Evolutionary conservation across 352 stramenopile species (phyloP).

Genomic region (Phytophthora pistaciae): DNA sequence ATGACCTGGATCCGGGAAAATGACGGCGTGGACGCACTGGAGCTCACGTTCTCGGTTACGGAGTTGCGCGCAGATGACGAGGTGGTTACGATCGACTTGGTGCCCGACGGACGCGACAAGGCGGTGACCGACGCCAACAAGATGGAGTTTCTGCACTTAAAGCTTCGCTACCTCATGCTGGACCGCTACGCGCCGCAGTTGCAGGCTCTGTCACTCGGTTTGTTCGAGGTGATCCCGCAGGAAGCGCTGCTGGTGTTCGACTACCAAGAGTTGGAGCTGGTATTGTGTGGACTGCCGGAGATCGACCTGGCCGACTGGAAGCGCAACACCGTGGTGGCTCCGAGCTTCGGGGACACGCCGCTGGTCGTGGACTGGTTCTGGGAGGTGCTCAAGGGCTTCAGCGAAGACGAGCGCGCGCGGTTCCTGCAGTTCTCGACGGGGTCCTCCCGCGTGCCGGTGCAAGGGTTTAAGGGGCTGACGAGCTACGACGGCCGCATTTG

Average conservation of each 20-base stretch:
- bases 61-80: conserved; percentile 67
- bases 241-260: conserved; percentile 98
- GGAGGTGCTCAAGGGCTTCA: conserved; percentile 66
- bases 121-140: conserved; percentile 97
- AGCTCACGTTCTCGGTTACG: conserved; percentile 79
- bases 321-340: conserved; percentile 69
- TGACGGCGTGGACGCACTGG: conserved; percentile 70
- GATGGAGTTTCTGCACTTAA: conserved; percentile 93
- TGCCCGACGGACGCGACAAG: conserved; percentile 63
- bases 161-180: conserved; percentile 96
- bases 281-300: conserved; percentile 82
- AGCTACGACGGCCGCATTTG: conserved; percentile 89
- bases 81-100: conserved; percentile 72
- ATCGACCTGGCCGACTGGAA: conserved; percentile 93
- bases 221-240: conserved; percentile 98
- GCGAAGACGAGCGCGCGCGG: conserved; percentile 77
- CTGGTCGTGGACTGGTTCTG: conserved; percentile 81
- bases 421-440: conserved; percentile 91
- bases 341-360: conserved; percentile 55
- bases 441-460: conserved; percentile 85
- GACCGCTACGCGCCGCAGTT: conserved; percentile 94
- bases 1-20: conserved; percentile 80
- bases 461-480: conserved; percentile 84
- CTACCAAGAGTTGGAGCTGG: conserved; percentile 96
- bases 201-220: conserved; percentile 86